Evolutionary conservation across 345 rosid genomes (phyloP).

Genomic region (Boechera divaricarpa): DNA sequence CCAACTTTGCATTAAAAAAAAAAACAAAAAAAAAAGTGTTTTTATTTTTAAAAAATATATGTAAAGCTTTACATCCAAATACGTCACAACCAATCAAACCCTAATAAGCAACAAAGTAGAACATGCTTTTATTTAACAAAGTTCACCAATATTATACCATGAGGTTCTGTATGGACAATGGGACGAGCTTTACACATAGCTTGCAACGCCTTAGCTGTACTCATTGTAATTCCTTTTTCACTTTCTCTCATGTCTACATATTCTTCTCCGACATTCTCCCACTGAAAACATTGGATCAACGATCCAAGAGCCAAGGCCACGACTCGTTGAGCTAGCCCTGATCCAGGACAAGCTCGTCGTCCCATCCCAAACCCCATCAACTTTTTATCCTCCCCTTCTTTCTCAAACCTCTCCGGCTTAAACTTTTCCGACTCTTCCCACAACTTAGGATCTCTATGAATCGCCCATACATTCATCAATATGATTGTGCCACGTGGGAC

Average conservation of each 20-base stretch:
- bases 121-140: not conserved
- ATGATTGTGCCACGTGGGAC: constrained; percentile 48
- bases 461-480: constrained; percentile 43
- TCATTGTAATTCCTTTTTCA: constrained; percentile 44
- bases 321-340: constrained; percentile 47
- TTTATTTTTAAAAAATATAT: no score
- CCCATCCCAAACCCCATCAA: constrained; percentile 50
- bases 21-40: no score
- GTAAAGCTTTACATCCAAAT: no score
- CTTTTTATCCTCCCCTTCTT: constrained; percentile 36
- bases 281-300: constrained; percentile 52
- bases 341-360: constrained; percentile 50
- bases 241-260: constrained; percentile 48
- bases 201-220: constrained; percentile 38
- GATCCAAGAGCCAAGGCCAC: constrained; percentile 49
- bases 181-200: constrained; percentile 50
- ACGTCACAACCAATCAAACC: no score
- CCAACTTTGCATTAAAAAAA: no score
- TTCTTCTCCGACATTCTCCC: constrained; percentile 29
- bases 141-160: not conserved
- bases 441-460: constrained; percentile 22
- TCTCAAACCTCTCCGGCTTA: constrained; percentile 37
- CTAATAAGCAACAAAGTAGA: not conserved
- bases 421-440: constrained; percentile 38
- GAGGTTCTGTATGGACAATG: constrained; percentile 1